Evolutionary conservation across 768 basidiomycete species (phyloP), one percentile per base, ranked within the genome.

Genomic region (Termitomyces sp.): DNA sequence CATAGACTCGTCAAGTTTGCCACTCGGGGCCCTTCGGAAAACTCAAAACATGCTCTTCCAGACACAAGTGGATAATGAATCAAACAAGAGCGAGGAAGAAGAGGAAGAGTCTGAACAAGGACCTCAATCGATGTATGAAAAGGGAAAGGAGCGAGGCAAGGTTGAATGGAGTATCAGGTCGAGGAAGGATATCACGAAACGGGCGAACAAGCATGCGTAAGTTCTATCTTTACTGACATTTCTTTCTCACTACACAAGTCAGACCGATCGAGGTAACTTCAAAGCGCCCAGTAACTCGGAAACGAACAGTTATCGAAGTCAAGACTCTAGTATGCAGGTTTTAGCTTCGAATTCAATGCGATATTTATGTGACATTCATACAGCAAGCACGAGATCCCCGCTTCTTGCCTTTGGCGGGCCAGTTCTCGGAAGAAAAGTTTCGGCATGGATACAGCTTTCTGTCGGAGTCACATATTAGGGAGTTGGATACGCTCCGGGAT

Each of bases 321-420:
- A 77, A 81, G 39, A 81, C 84, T 59, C 66, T 79, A 43, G 93
- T 91, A 65, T 57, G 88, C 50, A 51, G 51, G n/a, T n/a, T 14
- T 32, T 32, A 43, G 42, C 58, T 29, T 39, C 16, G 41, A 5
- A 22, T 29, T 44, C 42, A 26, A 47, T 44, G 57, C 63, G 6
- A 59, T 46, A 31, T 20, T 48, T 14, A 27, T 34, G 18, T 13
- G 20, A 36, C 18, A 31, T 44, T 53, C 24, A 22, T 24, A 31
- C 61, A 95, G 93, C 82, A 86, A 71, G 69, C 85, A 14, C 83
- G 94, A 31, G 94, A 98, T 72, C 94, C 95, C 1, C 84, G 94
- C 47, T 98, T 98, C 72, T 74, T 88, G 27, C 79, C 84, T 27
- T 71, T 88, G 9, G 77, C 88, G 14, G 93, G 93, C 14, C 76